Base-by-base conservation (phyloP, 768 basidiomycete genomes). In the Leucosporidium creatinivorum region DNA sequence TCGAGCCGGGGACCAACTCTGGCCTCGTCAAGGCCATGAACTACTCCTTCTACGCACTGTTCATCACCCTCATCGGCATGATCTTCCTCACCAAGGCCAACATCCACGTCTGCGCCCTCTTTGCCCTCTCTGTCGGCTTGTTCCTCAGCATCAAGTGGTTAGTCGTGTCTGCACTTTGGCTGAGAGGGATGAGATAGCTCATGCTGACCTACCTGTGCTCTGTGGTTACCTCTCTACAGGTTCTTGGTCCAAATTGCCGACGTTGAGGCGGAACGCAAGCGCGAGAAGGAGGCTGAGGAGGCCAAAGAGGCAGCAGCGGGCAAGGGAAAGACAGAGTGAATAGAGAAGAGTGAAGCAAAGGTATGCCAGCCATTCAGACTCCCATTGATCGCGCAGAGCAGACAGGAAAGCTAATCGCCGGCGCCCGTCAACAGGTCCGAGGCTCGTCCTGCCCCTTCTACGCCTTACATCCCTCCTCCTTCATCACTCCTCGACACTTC, bases 11-110 rank as follows among this genome's bases (percentile, higher is more conserved):
- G 0, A 73, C 72, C 17, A 73, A 73, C 50, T 26, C 57, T 0
- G 72, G 72, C 47, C 61, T 73, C 33, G 50, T 73, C 52, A 48
- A 60, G 39, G 72, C 72, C 26, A 73, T 70, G 69, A 57, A 30
- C 57, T 63, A 52, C 44, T 73, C 72, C 23, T 73, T 73, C 67
- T 73, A 73, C 65, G 72, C 69, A 19, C 65, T 73, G 10, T 73
- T 73, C 54, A 67, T 52, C n/a, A 73, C 72, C 9, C 63, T 73
- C 58, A 17, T 58, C 21, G 63, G 54, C 9, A 62, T 73, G 58
- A 50, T 70, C 15, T 49, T 55, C 25, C 58, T 68, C 33, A 73
- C 72, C 0, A 39, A 64, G 2, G 69, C 67, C 6, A 70, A 68
- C 61, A 18, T 31, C 25, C 72, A 73, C 61, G 69, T 73, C 64